Conservation (phyloP, 441 rosid genomes). For the Macaranga tanarius region DNA sequence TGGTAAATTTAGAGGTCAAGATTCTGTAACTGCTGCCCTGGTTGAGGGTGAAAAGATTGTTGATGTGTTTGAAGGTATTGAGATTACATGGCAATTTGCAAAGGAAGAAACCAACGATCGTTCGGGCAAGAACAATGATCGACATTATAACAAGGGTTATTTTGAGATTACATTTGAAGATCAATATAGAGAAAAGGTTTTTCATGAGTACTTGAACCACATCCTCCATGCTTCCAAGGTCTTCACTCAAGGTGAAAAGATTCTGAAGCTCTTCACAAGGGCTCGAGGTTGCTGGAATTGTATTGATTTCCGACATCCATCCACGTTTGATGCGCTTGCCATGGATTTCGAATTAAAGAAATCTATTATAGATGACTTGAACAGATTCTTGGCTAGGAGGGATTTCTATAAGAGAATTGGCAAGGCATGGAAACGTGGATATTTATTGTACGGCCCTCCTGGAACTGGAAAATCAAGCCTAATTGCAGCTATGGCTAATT, state of each 20-base stretch:
- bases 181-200: slow-evolving; percentile 7
- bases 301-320: slow-evolving; percentile 35
- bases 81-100: neutral
- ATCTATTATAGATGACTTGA: slow-evolving; percentile 30
- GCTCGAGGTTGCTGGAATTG: neutral
- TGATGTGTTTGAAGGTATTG: slow-evolving; percentile 6
- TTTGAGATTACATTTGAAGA: slow-evolving; percentile 17
- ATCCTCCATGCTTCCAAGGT: neutral
- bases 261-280: neutral
- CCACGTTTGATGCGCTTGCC: slow-evolving; percentile 41
- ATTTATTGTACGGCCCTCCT: slow-evolving; percentile 42
- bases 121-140: neutral
- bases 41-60: slow-evolving; percentile 11
- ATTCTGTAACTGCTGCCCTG: neutral
- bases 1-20: slow-evolving; percentile 9
- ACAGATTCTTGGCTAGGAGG: slow-evolving; percentile 35
- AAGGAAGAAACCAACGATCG: neutral
- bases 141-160: neutral
- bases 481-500: slow-evolving; percentile 50
- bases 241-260: neutral
- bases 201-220: slow-evolving; percentile 13
- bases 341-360: slow-evolving; percentile 39
- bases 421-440: slow-evolving; percentile 45
- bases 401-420: slow-evolving; percentile 40
- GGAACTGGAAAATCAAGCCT: slow-evolving; percentile 54